Evolutionary conservation across 2,329 filamentous ascomycete genomes (phyloP).

Genomic region (Nemania bipapillata): DNA sequence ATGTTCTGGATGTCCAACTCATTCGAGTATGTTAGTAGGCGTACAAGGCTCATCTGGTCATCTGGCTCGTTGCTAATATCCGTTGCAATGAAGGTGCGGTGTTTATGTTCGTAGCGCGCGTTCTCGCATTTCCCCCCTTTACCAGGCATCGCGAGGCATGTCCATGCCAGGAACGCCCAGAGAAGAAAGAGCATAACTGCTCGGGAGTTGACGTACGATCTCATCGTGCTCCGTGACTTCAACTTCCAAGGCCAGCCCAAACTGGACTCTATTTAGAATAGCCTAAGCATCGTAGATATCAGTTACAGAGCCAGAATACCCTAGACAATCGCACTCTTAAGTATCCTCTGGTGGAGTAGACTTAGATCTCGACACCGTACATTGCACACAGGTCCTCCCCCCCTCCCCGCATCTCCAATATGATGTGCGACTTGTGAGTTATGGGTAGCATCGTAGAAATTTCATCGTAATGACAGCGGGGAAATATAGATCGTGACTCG

Average conservation of each 20-base stretch:
- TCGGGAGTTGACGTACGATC: neutral
- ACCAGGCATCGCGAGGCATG: neutral
- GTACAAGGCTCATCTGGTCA: neutral
- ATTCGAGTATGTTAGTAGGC: neutral
- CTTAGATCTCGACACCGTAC: neutral
- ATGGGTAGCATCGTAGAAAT: neutral
- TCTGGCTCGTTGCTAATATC: conserved; percentile 3
- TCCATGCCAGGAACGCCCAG: neutral
- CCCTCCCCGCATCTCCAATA: neutral
- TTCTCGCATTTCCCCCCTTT: neutral
- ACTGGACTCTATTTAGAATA: neutral
- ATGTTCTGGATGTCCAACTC: neutral
- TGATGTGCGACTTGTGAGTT: neutral
- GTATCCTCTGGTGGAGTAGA: neutral
- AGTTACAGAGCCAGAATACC: neutral
- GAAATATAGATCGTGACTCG: neutral
- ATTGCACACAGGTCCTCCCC: neutral
- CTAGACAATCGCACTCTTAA: neutral
- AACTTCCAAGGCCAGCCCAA: too few species aligned
- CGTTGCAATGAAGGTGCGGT: neutral
- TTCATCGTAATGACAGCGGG: neutral
- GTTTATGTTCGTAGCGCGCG: neutral
- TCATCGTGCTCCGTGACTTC: neutral
- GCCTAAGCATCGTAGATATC: neutral
- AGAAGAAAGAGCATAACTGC: neutral